Percentiles rank a stretch among this genome's conserved stretches.
Conservation (phyloP, 2,329 filamentous ascomycete species). For the Diaporthe amygdali region DNA sequence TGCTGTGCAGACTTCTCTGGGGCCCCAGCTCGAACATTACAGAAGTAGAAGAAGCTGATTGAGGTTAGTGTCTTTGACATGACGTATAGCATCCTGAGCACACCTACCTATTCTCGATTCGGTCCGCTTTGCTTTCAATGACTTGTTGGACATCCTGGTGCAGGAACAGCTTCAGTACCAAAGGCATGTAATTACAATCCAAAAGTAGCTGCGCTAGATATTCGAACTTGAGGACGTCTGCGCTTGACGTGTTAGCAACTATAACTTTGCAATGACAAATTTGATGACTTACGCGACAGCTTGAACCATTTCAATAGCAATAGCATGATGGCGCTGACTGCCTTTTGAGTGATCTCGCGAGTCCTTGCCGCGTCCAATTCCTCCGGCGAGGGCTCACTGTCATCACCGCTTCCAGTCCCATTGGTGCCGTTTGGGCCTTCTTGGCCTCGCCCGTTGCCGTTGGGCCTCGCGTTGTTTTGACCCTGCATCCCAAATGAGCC, state of each 20-base stretch:
- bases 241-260: not conserved
- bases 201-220: constrained; percentile 92
- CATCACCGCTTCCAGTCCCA: constrained; percentile 36
- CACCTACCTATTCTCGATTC: constrained; percentile 75
- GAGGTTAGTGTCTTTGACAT: not conserved
- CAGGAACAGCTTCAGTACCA: constrained; percentile 91
- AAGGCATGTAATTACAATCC: constrained; percentile 92
- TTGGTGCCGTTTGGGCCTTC: constrained; percentile 37
- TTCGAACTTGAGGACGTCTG: constrained; percentile 93
- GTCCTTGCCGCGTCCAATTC: constrained; percentile 82
- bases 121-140: constrained; percentile 84
- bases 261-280: not conserved
- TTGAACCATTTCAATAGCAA: constrained; percentile 97
- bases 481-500: constrained; percentile 26
- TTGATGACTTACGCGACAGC: constrained; percentile 74
- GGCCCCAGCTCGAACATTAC: constrained; percentile 64
- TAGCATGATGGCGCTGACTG: constrained; percentile 86
- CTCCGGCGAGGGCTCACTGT: constrained; percentile 64
- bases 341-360: constrained; percentile 89
- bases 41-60: constrained; percentile 87
- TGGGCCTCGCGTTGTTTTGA: constrained; percentile 18
- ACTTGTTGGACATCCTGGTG: constrained; percentile 92
- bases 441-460: constrained; percentile 37
- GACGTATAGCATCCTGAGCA: not conserved
- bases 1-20: constrained; percentile 26